These are phyloP conservation scores for Blastomyces parvus DNA, from an alignment of 2,329 filamentous ascomycete genomes.

Conservation along the genomic window DNA sequence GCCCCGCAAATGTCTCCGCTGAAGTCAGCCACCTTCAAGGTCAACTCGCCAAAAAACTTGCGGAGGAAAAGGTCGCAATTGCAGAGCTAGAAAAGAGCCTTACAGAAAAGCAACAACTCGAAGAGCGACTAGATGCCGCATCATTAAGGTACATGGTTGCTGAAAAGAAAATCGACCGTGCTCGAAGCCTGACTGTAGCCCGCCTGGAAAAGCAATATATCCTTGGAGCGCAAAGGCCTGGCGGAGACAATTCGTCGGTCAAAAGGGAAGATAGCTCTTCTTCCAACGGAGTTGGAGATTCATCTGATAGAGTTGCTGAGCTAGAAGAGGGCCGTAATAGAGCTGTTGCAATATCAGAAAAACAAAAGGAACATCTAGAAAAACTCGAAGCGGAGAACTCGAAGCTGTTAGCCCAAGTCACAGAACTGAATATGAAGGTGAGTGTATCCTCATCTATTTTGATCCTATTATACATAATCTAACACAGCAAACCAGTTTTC, in stretches of 20 bases:
- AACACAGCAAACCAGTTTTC: constrained; percentile 48
- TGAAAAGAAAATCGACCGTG: constrained; percentile 85
- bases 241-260: constrained; percentile 39
- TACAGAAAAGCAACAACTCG: constrained; percentile 72
- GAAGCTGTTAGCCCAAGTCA: constrained; percentile 65
- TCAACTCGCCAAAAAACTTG: constrained; percentile 64
- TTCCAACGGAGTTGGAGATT: constrained; percentile 43
- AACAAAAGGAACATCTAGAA: constrained; percentile 83
- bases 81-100: constrained; percentile 65
- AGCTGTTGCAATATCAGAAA: constrained; percentile 62
- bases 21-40: constrained; percentile 64
- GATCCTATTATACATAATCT: constrained; percentile 44
- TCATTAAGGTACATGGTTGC: constrained; percentile 89
- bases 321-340: constrained; percentile 69
- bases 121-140: constrained; percentile 77
- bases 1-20: constrained; percentile 42
- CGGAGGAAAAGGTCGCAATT: constrained; percentile 71
- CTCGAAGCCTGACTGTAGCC: constrained; percentile 78
- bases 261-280: constrained; percentile 44
- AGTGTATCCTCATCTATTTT: constrained; percentile 21
- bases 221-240: constrained; percentile 47
- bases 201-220: constrained; percentile 87
- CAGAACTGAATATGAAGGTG: constrained; percentile 54
- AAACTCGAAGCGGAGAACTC: constrained; percentile 68
- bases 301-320: constrained; percentile 49